phyloP scores from a whole-genome alignment of 164 flowering plant species.

The Piper longum region DNA sequence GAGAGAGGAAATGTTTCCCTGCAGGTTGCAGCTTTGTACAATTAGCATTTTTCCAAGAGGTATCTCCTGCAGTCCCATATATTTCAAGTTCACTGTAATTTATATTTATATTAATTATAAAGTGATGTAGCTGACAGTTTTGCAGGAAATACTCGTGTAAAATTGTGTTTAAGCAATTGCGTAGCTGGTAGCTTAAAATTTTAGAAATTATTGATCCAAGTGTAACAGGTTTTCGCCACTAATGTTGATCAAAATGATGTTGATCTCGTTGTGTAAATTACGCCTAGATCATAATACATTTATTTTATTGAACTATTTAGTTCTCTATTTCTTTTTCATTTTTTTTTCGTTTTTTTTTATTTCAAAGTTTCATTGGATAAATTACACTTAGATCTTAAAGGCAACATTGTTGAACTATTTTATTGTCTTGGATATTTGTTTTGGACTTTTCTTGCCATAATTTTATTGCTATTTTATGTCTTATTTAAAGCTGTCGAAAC shows the following conservation, averaged over 20 bases:
- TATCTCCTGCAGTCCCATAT: conserved; percentile 23
- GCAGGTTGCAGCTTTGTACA: conserved; percentile 59
- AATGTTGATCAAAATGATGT: neutral
- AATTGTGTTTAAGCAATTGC: conserved; percentile 9
- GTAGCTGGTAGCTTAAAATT: conserved; percentile 1
- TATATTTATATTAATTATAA: conserved; percentile 16
- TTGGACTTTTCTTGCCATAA: neutral
- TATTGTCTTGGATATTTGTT: no score
- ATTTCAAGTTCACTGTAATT: neutral
- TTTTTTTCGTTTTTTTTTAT: no score
- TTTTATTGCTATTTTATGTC: no score
- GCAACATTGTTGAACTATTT: neutral
- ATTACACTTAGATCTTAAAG: neutral
- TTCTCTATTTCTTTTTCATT: no score
- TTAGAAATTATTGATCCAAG: conserved; percentile 1
- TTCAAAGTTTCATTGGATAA: neutral
- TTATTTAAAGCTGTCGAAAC: neutral
- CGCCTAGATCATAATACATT: neutral
- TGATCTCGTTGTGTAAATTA: neutral
- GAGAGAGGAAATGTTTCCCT: conserved; percentile 11
- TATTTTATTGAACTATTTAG: no score
- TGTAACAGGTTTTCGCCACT: conserved; percentile 13
- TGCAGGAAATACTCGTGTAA: conserved; percentile 60
- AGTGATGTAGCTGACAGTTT: conserved; percentile 43
- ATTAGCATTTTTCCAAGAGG: conserved; percentile 30